These are phyloP conservation scores for Calonectria pauciramosa DNA, from an alignment of 2,329 filamentous ascomycete genomes.

Conservation along the genomic window DNA sequence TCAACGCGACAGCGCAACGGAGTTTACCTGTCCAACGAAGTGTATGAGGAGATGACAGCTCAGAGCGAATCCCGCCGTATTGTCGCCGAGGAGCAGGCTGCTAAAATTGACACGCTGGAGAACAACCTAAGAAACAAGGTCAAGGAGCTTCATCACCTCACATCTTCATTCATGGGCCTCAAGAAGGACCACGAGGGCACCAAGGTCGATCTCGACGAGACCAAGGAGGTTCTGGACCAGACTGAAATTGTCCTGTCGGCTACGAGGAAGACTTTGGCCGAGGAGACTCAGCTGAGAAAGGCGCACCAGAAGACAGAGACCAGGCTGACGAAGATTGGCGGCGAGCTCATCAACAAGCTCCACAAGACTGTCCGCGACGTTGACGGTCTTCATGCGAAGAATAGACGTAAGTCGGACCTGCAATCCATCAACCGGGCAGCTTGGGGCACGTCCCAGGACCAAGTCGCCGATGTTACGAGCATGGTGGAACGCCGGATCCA, in stretches of 20 bases:
- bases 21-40: constrained; percentile 91
- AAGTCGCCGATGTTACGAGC: constrained; percentile 82
- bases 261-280: constrained; percentile 81
- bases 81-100: constrained; percentile 90
- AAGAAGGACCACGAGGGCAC: constrained; percentile 92
- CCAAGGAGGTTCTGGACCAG: constrained; percentile 85
- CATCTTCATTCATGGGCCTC: constrained; percentile 86
- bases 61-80: constrained; percentile 94
- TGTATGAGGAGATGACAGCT: constrained; percentile 90
- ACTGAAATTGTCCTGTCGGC: constrained; percentile 87
- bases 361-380: constrained; percentile 85
- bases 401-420: constrained; percentile 86
- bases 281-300: constrained; percentile 84
- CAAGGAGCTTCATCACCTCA: constrained; percentile 90
- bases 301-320: constrained; percentile 90
- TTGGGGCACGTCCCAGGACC: constrained; percentile 82
- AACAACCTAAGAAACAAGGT: constrained; percentile 92
- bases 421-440: constrained; percentile 82
- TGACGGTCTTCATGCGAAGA: constrained; percentile 85
- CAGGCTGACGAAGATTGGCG: constrained; percentile 80
- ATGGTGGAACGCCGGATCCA: constrained; percentile 83
- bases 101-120: constrained; percentile 94
- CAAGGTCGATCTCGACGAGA: constrained; percentile 79
- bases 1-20: constrained; percentile 94
- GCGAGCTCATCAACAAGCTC: constrained; percentile 82